phyloP scores from a whole-genome alignment of 129 eudicot genomes.

The Pulicaria dysenterica region DNA sequence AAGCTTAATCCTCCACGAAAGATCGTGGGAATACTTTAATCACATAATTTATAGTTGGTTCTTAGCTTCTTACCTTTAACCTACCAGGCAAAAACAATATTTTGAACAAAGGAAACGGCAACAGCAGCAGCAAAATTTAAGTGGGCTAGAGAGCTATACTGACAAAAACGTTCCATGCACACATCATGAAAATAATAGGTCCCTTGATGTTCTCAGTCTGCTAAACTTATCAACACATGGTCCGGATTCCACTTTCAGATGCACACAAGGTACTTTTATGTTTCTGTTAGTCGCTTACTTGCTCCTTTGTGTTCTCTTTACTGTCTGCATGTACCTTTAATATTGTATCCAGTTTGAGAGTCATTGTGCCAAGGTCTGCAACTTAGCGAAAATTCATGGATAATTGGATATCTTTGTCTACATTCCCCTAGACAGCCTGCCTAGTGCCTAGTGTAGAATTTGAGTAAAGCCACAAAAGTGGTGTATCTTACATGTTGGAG shows the following conservation, averaged over 20 bases:
- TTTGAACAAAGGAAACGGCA: conserved; percentile 85
- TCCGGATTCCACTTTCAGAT: conserved; percentile 43
- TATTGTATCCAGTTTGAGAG: not conserved
- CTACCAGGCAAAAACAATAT: conserved; percentile 81
- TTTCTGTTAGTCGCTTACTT: conserved; percentile 19
- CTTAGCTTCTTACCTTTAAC: conserved; percentile 31
- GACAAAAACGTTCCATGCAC: conserved; percentile 44
- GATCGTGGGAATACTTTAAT: not conserved
- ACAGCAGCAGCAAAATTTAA: conserved; percentile 40
- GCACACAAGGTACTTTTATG: conserved; percentile 47
- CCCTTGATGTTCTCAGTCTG: conserved; percentile 83
- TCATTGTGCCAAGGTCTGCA: conserved; percentile 20
- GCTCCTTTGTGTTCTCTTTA: conserved; percentile 16
- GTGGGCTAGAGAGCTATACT: conserved; percentile 41
- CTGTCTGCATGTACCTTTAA: conserved; percentile 8
- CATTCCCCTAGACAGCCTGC: not conserved
- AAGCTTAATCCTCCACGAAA: conserved; percentile 14
- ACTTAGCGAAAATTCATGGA: conserved; percentile 17
- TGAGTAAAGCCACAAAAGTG: conserved; percentile 16
- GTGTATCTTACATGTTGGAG: conserved; percentile 21
- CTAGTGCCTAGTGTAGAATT: conserved; percentile 15
- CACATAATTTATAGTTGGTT: conserved; percentile 13
- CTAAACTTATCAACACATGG: conserved; percentile 52
- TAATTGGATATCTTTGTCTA: conserved; percentile 12
- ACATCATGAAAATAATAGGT: conserved; percentile 49